These are phyloP conservation scores for Schwanniomyces etchellsii DNA, from an alignment of 1,139 yeast species.

Conservation along the genomic window DNA sequence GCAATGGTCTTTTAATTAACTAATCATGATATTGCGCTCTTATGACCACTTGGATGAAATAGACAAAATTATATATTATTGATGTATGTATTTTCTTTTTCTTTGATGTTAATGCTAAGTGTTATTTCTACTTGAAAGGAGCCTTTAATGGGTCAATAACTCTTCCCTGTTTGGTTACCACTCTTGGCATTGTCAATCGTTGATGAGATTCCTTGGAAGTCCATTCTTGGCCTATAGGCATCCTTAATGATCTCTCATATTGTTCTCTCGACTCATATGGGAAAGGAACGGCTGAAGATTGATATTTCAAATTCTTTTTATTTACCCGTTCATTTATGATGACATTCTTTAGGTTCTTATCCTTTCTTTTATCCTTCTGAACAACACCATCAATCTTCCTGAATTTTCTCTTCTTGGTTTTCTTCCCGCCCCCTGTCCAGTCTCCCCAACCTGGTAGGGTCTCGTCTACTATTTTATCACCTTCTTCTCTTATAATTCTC, in stretches of 20 bases:
- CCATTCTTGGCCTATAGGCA: slow-evolving; percentile 99
- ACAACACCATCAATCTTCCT: slow-evolving; percentile 71
- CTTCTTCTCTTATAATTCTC: slow-evolving; percentile 69
- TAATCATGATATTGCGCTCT: slow-evolving; percentile 6
- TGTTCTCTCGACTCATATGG: slow-evolving; percentile 92
- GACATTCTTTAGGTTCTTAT: slow-evolving; percentile 69
- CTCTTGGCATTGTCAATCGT: slow-evolving; percentile 81
- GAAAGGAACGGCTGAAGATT: slow-evolving; percentile 83
- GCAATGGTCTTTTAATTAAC: slow-evolving; percentile 63
- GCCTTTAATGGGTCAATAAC: slow-evolving; percentile 88
- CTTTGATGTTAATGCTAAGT: background rate
- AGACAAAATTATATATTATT: background rate
- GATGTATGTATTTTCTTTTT: background rate
- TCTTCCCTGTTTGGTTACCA: slow-evolving; percentile 79
- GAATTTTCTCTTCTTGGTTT: slow-evolving; percentile 57
- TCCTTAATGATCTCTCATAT: slow-evolving; percentile 85
- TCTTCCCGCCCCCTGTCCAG: slow-evolving; percentile 62
- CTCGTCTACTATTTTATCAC: slow-evolving; percentile 77
- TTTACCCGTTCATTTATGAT: slow-evolving; percentile 85
- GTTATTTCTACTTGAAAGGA: slow-evolving; percentile 45
- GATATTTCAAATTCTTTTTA: slow-evolving; percentile 80
- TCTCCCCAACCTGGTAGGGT: slow-evolving; percentile 96
- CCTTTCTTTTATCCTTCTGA: slow-evolving; percentile 66
- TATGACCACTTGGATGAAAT: background rate
- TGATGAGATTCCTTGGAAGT: slow-evolving; percentile 84